Base-by-base conservation (phyloP, 1,139 yeast species). In the Eremothecium gossypii region DNA sequence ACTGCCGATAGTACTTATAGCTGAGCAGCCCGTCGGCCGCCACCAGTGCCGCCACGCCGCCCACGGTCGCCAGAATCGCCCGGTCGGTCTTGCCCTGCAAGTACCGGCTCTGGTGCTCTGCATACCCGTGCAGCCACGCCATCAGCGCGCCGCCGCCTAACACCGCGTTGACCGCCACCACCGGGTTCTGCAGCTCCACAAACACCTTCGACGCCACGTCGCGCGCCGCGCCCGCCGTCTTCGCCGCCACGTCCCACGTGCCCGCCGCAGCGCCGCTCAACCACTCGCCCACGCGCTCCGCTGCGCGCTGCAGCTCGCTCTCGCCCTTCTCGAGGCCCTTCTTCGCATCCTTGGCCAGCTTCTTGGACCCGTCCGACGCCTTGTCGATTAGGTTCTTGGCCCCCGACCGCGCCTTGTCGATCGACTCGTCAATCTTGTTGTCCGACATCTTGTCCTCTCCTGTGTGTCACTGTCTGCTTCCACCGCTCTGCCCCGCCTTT, bases 111-210 rank as follows among this genome's bases (percentile, higher is more conserved):
- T 65, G 59, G 61, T 79, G 73, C 54, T 77, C 79, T 48, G 73
- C 66, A 56, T 72, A 74, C 17, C 73, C 77, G 46, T 66, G 64
- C 52, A 74, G 67, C 23, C 74, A 69, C 8, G 76, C 76, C 29
- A 71, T 67, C 31, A 70, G 58, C 7, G 76, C 74, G 39, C 74
- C 68, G n/a, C 71, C 57, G 27, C 76, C 72, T 39, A 76, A 69
- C 34, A 75, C 64, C 2, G 71, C 60, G 60, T 78, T 83, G 31
- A 74, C 61, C 17, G 74, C 63, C 40, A 79, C 81, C 11, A 74
- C 82, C 1, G 85, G 85, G 64, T 79, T 77, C 56, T 76, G 70
- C 49, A 78, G 65, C 57, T 76, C 79, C n/a, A 40, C 28, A 8
- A 41, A 33, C 8, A 49, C 50, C 33, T 41, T 45, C 29, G 35